Evolutionary conservation across 345 rosid genomes (phyloP).

Genomic region (Eucalyptus pumila): DNA sequence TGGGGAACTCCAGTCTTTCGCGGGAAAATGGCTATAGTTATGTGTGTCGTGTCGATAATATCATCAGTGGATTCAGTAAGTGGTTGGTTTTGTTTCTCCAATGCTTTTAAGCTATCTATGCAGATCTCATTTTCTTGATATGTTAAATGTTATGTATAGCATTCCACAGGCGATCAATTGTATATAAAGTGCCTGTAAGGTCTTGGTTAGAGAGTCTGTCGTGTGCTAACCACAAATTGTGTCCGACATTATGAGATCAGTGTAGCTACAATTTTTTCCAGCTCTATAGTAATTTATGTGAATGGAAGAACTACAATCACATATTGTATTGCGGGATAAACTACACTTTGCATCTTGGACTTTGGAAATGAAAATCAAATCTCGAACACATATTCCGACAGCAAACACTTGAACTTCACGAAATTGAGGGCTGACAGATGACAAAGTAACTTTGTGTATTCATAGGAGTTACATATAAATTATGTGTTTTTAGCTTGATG

Average conservation of each 20-base stretch:
- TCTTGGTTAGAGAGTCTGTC: neutral
- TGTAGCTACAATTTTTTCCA: neutral
- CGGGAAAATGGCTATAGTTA: slow-evolving; percentile 89
- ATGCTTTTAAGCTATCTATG: neutral
- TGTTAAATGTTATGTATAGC: neutral
- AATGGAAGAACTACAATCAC: neutral
- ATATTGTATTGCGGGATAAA: neutral
- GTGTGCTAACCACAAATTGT: neutral
- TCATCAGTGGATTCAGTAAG: slow-evolving; percentile 89
- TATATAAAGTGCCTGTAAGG: neutral
- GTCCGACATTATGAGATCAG: neutral
- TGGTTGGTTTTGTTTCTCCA: neutral
- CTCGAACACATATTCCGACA: neutral
- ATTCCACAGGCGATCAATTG: neutral
- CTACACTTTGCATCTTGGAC: neutral
- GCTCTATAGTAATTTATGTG: neutral
- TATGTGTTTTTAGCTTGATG: neutral
- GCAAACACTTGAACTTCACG: neutral
- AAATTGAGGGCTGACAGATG: neutral
- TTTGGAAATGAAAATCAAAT: neutral
- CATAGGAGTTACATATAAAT: neutral
- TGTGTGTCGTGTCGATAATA: slow-evolving; percentile 81
- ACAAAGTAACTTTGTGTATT: neutral
- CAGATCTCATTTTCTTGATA: neutral
- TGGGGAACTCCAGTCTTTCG: slow-evolving; percentile 93